Evolutionary conservation across 176 grass and related monocot species (phyloP).

Genomic region (Musa acuminata): DNA sequence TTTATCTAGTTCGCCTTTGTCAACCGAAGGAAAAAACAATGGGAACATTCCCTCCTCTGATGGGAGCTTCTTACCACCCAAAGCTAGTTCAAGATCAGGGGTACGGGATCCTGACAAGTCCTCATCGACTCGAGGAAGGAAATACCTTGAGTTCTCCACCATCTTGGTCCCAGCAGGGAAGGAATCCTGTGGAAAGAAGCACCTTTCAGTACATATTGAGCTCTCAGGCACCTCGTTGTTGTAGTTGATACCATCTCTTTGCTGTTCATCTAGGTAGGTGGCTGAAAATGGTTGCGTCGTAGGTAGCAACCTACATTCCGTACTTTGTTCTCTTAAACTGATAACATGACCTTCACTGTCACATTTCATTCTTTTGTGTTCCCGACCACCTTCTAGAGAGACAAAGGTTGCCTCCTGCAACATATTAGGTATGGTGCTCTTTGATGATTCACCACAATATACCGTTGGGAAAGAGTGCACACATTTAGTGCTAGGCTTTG

Average conservation of each 20-base stretch:
- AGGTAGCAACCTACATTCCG: background rate
- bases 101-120: background rate
- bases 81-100: conserved; percentile 2
- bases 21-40: background rate
- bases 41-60: background rate
- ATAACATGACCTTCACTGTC: background rate
- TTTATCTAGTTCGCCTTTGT: background rate
- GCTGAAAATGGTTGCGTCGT: background rate
- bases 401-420: background rate
- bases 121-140: background rate
- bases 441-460: conserved; percentile 15
- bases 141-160: background rate
- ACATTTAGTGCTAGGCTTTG: conserved; percentile 17
- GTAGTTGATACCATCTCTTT: background rate
- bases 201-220: background rate
- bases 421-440: background rate
- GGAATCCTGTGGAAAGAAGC: conserved; percentile 3
- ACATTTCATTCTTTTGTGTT: conserved; percentile 10
- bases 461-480: background rate
- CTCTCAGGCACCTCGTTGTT: background rate
- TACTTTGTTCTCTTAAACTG: background rate
- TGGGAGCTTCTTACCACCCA: background rate
- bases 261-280: background rate
- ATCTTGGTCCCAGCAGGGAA: background rate
- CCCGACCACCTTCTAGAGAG: conserved; percentile 15